Evolutionary conservation across 192 early-diverging fungal species (phyloP), one percentile per base, ranked within the genome.

Genomic region (Powellomyces hirtus): DNA sequence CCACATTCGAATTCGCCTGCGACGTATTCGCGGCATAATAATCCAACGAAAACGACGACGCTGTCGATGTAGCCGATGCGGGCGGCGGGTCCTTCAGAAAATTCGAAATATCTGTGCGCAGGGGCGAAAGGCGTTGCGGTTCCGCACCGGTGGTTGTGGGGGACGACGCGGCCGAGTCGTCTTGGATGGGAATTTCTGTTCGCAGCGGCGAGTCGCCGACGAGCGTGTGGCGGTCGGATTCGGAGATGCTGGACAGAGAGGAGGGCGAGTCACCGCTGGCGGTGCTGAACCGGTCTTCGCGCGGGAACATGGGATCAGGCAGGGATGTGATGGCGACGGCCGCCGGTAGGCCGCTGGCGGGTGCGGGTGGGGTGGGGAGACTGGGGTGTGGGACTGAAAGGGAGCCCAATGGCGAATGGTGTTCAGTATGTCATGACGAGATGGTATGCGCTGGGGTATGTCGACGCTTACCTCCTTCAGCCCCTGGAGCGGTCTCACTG

Each of bases 191-290:
- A n/a, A n/a, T n/a, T n/a, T n/a, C n/a, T n/a, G n/a, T n/a, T n/a
- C n/a, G n/a, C n/a, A n/a, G n/a, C n/a, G n/a, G n/a, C n/a, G n/a
- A n/a, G n/a, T n/a, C n/a, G 59, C 38, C 59, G 2, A 20, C 22
- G n/a, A 60, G 37, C 20, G 36, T 60, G 18, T n/a, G 3, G 18
- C 59, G 59, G 38, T 60, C 59, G 4, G 59, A 60, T 37, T 60
- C 59, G 59, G 59, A 60, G 2, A 60, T 60, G 8, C n/a, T 13
- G 59, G 37, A 38, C 3, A 60, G 13, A 4, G 31, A 6, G 27
- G 59, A 60, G 34, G 16, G 59, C 11, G 59, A 60, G 59, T 60
- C 59, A 36, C 18, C 29, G 2, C 34, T 5, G 2, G 31, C 18
- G 20, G n/a, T 2, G 4, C 34, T 6, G 33, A 60, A 38, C 4